Percentiles rank a stretch among this genome's conserved stretches.
Evolutionary conservation across 345 rosid species (phyloP).

Genomic region (Excoecaria cochinchinensis): DNA sequence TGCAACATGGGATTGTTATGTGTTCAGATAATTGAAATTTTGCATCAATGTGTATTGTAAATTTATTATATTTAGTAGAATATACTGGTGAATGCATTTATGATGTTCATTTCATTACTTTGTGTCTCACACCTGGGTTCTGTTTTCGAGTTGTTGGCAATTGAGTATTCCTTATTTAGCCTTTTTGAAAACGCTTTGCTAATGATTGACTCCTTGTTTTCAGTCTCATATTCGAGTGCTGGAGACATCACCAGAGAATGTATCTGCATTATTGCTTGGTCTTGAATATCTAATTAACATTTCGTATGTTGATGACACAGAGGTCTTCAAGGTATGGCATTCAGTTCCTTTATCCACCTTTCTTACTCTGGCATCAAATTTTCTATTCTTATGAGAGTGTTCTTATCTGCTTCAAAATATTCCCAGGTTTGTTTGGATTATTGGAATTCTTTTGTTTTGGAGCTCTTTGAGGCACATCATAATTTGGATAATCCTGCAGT

Average conservation of each 20-base stretch:
- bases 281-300: conserved; percentile 88
- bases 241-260: conserved; percentile 70
- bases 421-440: conserved; percentile 96
- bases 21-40: background rate
- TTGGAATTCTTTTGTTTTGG: conserved; percentile 91
- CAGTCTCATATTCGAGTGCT: conserved; percentile 87
- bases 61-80: background rate
- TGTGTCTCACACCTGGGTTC: background rate
- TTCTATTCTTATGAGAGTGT: background rate
- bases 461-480: conserved; percentile 82
- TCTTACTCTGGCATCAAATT: background rate
- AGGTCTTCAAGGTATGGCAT: conserved; percentile 87
- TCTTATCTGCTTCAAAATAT: background rate
- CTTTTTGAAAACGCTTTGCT: conserved; percentile 3
- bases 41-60: too few species aligned
- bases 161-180: background rate
- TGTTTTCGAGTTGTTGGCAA: background rate
- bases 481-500: conserved; percentile 81
- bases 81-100: background rate
- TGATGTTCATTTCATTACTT: background rate
- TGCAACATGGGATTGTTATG: background rate
- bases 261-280: conserved; percentile 62
- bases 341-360: too few species aligned
- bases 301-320: conserved; percentile 97
- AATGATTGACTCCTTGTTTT: conserved; percentile 16